A percentile compares a stretch with the other conserved stretches of the same genome.
Conservation (phyloP, 371 early-diverging fungal species). For the Mortierella sp. region DNA sequence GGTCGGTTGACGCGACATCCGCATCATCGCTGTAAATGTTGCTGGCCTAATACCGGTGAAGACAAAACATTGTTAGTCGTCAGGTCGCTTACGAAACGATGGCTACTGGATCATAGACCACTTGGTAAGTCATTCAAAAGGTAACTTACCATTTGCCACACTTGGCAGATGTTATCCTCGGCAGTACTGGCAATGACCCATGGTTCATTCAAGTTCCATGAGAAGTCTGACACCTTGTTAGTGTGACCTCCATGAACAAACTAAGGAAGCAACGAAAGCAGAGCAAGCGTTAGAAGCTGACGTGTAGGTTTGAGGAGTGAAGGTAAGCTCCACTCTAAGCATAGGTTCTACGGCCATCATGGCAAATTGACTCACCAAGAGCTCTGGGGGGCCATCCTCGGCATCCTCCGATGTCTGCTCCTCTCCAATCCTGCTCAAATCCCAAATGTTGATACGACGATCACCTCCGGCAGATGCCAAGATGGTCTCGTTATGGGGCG, state of each 20-base stretch:
- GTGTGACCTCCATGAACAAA: slow-evolving; percentile 99
- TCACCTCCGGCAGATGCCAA: slow-evolving; percentile 94
- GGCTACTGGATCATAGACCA: no score
- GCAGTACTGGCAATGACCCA: slow-evolving; percentile 97
- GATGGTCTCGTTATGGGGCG: slow-evolving; percentile 92
- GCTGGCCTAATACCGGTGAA: slow-evolving; percentile 33
- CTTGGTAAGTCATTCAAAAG: background rate
- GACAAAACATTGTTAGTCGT: background rate
- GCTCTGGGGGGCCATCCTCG: slow-evolving; percentile 98
- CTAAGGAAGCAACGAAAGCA: slow-evolving; percentile 50
- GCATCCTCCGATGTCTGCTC: slow-evolving; percentile 97
- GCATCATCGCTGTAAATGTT: slow-evolving; percentile 61
- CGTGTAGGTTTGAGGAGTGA: background rate
- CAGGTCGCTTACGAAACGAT: background rate
- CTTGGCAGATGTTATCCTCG: slow-evolving; percentile 97
- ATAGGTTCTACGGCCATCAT: background rate
- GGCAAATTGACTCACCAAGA: slow-evolving; percentile 72
- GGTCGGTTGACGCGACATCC: slow-evolving; percentile 52
- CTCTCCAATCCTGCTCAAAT: slow-evolving; percentile 92
- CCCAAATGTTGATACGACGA: slow-evolving; percentile 97
- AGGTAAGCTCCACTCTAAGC: background rate
- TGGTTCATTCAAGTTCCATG: slow-evolving; percentile 96
- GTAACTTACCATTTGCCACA: slow-evolving; percentile 96
- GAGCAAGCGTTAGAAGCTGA: background rate
- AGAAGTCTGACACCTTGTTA: slow-evolving; percentile 94